Percentiles rank a stretch among this genome's conserved stretches.
Evolutionary conservation across 2,329 filamentous ascomycete species (phyloP).

Genomic region (Fusarium keratoplasticum): DNA sequence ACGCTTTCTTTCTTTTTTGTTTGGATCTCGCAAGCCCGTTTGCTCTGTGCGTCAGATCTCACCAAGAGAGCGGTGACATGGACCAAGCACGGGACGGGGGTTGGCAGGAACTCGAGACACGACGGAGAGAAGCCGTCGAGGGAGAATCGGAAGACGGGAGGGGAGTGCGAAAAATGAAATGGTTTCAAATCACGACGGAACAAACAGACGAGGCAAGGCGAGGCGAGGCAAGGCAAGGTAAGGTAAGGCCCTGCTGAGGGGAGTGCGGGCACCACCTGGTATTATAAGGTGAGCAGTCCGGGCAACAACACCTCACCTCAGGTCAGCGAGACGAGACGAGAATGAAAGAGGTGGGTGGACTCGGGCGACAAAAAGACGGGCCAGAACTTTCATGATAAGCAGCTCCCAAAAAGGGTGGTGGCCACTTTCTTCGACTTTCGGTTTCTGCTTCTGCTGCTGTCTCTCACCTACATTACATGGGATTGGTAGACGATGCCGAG

Average conservation of each 20-base stretch:
- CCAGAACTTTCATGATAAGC: slow-evolving; percentile 6
- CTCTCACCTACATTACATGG: neutral
- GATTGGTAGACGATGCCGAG: slow-evolving; percentile 2
- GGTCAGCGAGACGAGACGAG: slow-evolving; percentile 12
- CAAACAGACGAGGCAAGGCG: slow-evolving; percentile 31
- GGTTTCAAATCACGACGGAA: slow-evolving; percentile 42
- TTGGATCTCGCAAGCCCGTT: slow-evolving; percentile 35
- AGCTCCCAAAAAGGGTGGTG: slow-evolving; percentile 16
- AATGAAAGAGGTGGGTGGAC: slow-evolving; percentile 9
- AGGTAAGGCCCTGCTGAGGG: slow-evolving; percentile 32
- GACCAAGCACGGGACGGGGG: slow-evolving; percentile 41
- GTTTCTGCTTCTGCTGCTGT: neutral
- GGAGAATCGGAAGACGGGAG: slow-evolving; percentile 21
- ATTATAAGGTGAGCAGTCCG: slow-evolving; percentile 38
- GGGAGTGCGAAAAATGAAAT: slow-evolving; percentile 25
- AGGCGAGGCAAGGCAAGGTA: slow-evolving; percentile 26
- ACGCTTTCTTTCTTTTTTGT: slow-evolving; percentile 6
- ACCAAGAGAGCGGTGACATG: slow-evolving; percentile 37
- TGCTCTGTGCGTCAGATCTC: slow-evolving; percentile 45
- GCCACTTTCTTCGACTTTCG: slow-evolving; percentile 4
- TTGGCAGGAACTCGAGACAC: slow-evolving; percentile 33
- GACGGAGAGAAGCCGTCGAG: slow-evolving; percentile 17
- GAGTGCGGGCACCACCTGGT: slow-evolving; percentile 22
- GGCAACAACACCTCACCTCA: slow-evolving; percentile 23
- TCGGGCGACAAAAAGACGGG: slow-evolving; percentile 20